Base-by-base conservation (phyloP, 2,329 filamentous ascomycete species). In the Epichloe coenophiala region DNA sequence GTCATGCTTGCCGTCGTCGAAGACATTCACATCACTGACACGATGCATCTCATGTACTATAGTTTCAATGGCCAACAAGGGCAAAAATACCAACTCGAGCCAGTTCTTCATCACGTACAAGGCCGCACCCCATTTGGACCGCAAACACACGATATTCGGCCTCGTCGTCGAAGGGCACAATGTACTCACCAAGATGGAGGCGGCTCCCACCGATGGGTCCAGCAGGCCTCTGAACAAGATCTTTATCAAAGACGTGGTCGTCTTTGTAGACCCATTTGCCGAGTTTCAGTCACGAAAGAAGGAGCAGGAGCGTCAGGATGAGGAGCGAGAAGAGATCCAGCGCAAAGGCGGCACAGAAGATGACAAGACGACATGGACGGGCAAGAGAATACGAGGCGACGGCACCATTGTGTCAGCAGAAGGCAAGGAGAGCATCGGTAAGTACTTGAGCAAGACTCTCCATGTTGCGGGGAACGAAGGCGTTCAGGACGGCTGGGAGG, bases 91-190 rank as follows among this genome's bases (percentile, higher is more conserved):
- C 21, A 98, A 98, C 68, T 93, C 87, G 8, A 88, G 81, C 58
- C 93, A 98, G 67, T 98, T 83, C 64, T 98, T 97, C 73, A 86
- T 98, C 62, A 87, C 85, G 0, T 98, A 98, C 66, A 83, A 88
- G 47, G 75, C 86, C 1, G 80, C 84, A 0, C 83, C 85, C 55
- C 93, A 98, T 68, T 77, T 98, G 1, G 88, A 98, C 66, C 78
- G 84, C 53, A 98, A 98, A 63, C 93, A 98, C 68, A 97, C 93
- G n/a, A 86, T 98, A 40, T 98, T 98, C 61, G 93, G 84, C 2
- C 81, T 82, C 38, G 81, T 97, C 0, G 84, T 94, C 1, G 87
- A 85, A 31, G 91, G 86, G 0, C 61, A 83, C 50, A 80, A 86
- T 43, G 78, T 84, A 0, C 72, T 98, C 13, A 75, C 77, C 54